Evolutionary conservation across 2,329 filamentous ascomycete genomes (phyloP), one percentile per base, ranked within the genome.

Genomic region (Botrytis pseudocinerea): DNA sequence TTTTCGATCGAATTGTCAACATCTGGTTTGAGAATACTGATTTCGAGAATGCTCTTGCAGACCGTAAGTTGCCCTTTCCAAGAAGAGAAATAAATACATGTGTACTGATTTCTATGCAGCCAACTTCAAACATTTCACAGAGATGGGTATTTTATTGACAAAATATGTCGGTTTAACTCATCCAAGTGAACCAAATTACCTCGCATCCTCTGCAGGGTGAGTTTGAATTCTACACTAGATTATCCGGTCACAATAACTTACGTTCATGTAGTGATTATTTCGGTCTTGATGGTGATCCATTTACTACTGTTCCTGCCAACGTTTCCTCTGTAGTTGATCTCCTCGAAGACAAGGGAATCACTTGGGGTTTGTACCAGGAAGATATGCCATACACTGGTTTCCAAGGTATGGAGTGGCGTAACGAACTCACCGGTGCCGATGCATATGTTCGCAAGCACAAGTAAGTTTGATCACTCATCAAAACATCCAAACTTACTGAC

Each of bases 391-490:
- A 90, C 82, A 85, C 88, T 2, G 93, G 93, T 20, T 95, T 89
- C 82, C 87, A 93, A 81, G 92, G 92, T 38, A 81, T 82, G 51
- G 84, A 83, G 0, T 93, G 85, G 80, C 85, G 88, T 72, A 93
- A 94, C 82, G 89, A 89, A 76, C 75, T 88, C 77, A 92, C 87
- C 4, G 87, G 88, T 44, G 86, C 87, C 66, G 92, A 94, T 78
- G 89, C 91, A 83, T 96, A 96, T 80, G 92, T 95, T 12, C 90
- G 93, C 79, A 95, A 96, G 83, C 93, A 96, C 84, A 94, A 95
- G 80, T 86, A 84, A 62, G 83, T 79, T 32, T 25, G 65, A 46
- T 2, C 16, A 32, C 28, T n/a, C 32, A 16, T 16, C 40, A 44
- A 7, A 2, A 28, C 10, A 4, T 14, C 6, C 6, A 62, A 62